phyloP scores from a whole-genome alignment of 2,329 filamentous ascomycete genomes.

The Corniculantispora saksenae region DNA sequence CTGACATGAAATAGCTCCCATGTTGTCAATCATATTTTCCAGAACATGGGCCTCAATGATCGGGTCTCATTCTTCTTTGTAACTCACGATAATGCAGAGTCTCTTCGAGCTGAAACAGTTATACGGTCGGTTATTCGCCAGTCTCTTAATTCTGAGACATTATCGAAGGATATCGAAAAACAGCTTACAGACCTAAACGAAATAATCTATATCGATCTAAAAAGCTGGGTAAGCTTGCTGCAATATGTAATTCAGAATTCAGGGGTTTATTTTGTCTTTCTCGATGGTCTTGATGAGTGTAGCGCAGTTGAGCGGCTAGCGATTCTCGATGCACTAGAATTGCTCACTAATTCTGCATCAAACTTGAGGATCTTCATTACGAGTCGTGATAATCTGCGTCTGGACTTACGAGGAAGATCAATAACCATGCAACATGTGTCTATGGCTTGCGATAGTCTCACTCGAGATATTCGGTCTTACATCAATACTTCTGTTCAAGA shows the following conservation, averaged over 20 bases:
- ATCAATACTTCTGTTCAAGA: background rate
- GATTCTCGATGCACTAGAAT: background rate
- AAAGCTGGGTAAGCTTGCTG: background rate
- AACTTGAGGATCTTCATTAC: background rate
- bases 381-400: background rate
- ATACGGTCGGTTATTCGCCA: background rate
- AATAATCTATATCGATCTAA: background rate
- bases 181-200: background rate
- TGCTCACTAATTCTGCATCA: background rate
- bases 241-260: background rate
- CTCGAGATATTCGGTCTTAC: background rate
- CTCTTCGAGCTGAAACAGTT: background rate
- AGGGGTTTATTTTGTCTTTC: background rate
- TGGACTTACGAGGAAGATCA: background rate
- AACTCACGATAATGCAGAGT: background rate
- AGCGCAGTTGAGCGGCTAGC: background rate
- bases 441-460: background rate
- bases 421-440: background rate
- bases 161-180: background rate
- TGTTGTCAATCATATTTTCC: background rate
- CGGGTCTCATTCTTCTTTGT: background rate
- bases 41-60: background rate
- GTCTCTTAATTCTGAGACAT: background rate
- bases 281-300: background rate
- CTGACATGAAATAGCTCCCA: background rate